Evolutionary conservation across 495 filamentous ascomycete species (phyloP), one percentile per base, ranked within the genome.

Genomic region (Lineolata rhizophorae): DNA sequence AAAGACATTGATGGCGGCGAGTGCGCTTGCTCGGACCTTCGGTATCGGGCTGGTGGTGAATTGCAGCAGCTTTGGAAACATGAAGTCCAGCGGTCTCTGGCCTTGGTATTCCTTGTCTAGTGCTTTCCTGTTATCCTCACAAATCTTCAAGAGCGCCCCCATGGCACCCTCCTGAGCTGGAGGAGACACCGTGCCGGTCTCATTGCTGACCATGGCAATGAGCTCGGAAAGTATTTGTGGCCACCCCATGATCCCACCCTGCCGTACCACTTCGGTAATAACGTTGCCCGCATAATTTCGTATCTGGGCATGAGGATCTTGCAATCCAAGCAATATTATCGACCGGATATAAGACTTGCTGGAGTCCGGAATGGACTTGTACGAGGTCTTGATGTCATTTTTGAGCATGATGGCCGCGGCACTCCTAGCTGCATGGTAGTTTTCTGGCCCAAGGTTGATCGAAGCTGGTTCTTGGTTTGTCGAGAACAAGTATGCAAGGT

Each of bases 371-470:
- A 94, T 77, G 18, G 62, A 61, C 44, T 70, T 70, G 53, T 72
- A 78, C 17, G 62, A 64, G 17, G 67, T 51, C 42, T 64, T 72
- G 46, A 95, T 68, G 45, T 82, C 82, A 47, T 91, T 94, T 56
- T 99, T 99, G 37, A 99, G 63, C 65, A 91, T 85, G 44, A 94
- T 66, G 28, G 75, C 83, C 20, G 84, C 85, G 10, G 84, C 77
- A 33, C 75, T 76, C 31, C 90, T 69, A 32, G 92, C 74, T 20
- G 76, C 49, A 46, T 74, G 67, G 52, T 74, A 87, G 34, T 75
- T 57, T 17, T 57, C 45, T 27, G 48, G 25, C 40, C 57, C 49
- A 44, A 76, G 64, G 16, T 58, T 59, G 29, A 84, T 45, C 1
- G 55, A 59, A 8, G 61, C 41, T 11, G 75, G 69, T 20, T 63